Percentiles rank a stretch among this genome's conserved stretches.
Evolutionary conservation across 352 stramenopile genomes (phyloP).

Genomic region (Phytophthora melonis): DNA sequence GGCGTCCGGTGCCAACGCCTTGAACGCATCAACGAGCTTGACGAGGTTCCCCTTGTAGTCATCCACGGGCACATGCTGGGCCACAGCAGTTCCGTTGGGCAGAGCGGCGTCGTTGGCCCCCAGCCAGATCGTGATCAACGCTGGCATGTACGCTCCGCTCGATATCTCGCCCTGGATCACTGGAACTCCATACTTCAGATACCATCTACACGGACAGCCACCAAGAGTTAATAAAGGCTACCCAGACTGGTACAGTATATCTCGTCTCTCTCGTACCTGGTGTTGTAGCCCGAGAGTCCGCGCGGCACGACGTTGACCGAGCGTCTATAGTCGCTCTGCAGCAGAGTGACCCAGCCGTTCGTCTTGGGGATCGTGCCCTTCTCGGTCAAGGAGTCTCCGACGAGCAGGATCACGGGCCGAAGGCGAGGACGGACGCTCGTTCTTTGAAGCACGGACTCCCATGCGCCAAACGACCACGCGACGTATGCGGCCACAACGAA

Average conservation of each 20-base stretch:
- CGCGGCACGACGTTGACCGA: conserved; percentile 66
- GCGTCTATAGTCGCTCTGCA: conserved; percentile 60
- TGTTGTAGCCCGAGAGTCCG: conserved; percentile 70
- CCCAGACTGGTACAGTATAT: neutral
- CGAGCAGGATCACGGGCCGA: conserved; percentile 50
- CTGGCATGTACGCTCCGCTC: conserved; percentile 28
- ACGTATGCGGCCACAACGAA: conserved; percentile 23
- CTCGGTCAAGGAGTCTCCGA: conserved; percentile 79
- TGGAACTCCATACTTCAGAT: conserved; percentile 39
- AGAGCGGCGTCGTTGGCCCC: conserved; percentile 69
- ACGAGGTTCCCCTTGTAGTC: conserved; percentile 55
- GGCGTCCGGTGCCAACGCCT: conserved; percentile 20
- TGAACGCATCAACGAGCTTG: conserved; percentile 32
- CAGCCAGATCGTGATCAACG: conserved; percentile 63
- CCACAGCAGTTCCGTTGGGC: conserved; percentile 24
- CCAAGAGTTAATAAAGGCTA: neutral
- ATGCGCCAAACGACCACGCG: conserved; percentile 33
- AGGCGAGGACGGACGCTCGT: conserved; percentile 19
- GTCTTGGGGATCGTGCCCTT: conserved; percentile 34
- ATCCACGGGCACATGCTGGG: conserved; percentile 56
- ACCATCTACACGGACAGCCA: conserved; percentile 31
- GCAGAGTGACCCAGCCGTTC: conserved; percentile 53
- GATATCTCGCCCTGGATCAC: conserved; percentile 42
- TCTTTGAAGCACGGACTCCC: conserved; percentile 21
- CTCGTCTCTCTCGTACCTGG: conserved; percentile 13